These are phyloP conservation scores for Tylopilus intermedius DNA, from an alignment of 768 basidiomycete species.

Conservation along the genomic window DNA sequence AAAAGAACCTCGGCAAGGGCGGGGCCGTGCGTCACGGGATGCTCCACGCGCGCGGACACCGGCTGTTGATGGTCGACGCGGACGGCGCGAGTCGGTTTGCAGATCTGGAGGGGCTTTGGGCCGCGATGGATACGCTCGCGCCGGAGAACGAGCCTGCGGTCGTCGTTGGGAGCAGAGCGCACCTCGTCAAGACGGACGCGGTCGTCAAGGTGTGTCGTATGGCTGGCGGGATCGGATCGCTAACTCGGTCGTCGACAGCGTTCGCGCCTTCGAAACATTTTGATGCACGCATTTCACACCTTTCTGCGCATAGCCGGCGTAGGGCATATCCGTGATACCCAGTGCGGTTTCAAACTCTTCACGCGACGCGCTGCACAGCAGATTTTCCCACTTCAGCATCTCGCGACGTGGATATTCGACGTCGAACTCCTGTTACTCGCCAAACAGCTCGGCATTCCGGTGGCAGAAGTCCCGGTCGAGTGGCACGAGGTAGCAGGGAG, in stretches of 20 bases:
- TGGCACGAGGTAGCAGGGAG: constrained; percentile 95
- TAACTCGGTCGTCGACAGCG: constrained; percentile 45
- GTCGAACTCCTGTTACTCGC: constrained; percentile 88
- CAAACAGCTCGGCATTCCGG: constrained; percentile 70
- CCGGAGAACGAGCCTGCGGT: constrained; percentile 51
- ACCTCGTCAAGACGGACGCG: constrained; percentile 86
- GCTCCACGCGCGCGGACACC: constrained; percentile 69
- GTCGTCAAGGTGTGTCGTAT: constrained; percentile 71
- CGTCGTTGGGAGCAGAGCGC: constrained; percentile 86
- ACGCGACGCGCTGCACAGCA: constrained; percentile 73
- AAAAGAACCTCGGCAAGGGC: constrained; percentile 85
- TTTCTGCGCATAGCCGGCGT: constrained; percentile 86
- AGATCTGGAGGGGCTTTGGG: constrained; percentile 78
- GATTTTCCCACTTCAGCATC: constrained; percentile 84
- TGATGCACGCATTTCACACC: constrained; percentile 92
- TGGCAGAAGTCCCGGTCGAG: constrained; percentile 79
- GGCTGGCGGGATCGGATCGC: background rate
- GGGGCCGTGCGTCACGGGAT: constrained; percentile 92
- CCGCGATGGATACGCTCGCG: constrained; percentile 60
- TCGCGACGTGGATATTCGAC: constrained; percentile 94
- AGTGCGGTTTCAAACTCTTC: constrained; percentile 97
- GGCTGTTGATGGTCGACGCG: constrained; percentile 89
- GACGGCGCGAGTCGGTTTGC: constrained; percentile 88
- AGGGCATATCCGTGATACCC: constrained; percentile 87
- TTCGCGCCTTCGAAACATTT: constrained; percentile 79